Evolutionary conservation across 306 rosid genomes (phyloP).

Genomic region (Fragaria ananassa): DNA sequence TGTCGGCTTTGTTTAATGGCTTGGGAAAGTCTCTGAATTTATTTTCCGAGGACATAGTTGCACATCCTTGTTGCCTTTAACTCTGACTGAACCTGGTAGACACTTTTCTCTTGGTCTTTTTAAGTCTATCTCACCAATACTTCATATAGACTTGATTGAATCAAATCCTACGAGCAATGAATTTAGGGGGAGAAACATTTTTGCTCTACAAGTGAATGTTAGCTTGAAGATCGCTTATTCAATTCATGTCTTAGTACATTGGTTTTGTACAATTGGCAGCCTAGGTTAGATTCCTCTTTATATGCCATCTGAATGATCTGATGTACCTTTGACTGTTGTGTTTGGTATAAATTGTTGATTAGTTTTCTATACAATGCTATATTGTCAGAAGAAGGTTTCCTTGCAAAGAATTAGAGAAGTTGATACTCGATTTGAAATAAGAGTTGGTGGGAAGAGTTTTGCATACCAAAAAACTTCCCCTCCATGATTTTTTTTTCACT

Average conservation of each 20-base stretch:
- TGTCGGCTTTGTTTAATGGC: neutral
- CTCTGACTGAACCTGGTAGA: neutral
- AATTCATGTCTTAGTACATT: neutral
- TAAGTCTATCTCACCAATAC: neutral
- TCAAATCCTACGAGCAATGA: neutral
- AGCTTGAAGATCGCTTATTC: neutral
- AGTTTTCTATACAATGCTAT: slow-evolving; percentile 12
- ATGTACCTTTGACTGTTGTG: slow-evolving; percentile 13
- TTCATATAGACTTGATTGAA: neutral
- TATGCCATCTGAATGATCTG: slow-evolving; percentile 8
- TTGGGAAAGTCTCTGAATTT: neutral
- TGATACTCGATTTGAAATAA: slow-evolving; percentile 69
- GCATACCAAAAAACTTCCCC: slow-evolving; percentile 54
- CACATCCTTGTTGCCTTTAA: neutral
- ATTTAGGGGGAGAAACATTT: neutral
- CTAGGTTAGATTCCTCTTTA: slow-evolving; percentile 35
- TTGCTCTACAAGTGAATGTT: neutral
- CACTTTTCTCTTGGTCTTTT: neutral
- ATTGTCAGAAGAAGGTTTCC: slow-evolving; percentile 18
- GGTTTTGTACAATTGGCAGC: neutral
- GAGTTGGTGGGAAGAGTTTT: slow-evolving; percentile 35
- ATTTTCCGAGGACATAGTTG: neutral
- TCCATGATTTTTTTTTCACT: slow-evolving; percentile 61
- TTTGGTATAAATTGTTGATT: slow-evolving; percentile 12
- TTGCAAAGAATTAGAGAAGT: slow-evolving; percentile 66